Percentiles rank a stretch among this genome's conserved stretches.
These are phyloP conservation scores for Clavariopsis aquatica DNA, from an alignment of 495 filamentous ascomycete genomes.

Conservation along the genomic window DNA sequence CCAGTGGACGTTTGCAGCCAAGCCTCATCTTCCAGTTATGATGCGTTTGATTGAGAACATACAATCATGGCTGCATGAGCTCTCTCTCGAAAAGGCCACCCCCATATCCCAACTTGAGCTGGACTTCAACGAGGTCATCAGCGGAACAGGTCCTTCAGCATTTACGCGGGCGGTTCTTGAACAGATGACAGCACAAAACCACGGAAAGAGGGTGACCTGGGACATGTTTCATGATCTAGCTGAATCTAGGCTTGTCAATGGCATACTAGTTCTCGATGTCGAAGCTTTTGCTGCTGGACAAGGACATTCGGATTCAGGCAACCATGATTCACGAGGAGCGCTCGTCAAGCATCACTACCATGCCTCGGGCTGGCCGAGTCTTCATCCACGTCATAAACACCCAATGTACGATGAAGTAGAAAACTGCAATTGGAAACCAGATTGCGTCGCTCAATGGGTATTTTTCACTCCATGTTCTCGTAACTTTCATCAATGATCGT, in stretches of 20 bases:
- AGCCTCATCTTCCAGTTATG: constrained; percentile 63
- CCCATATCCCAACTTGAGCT: constrained; percentile 57
- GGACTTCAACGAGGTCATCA: constrained; percentile 68
- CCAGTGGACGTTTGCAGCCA: constrained; percentile 70
- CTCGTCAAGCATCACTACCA: constrained; percentile 67
- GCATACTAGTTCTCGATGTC: constrained; percentile 61
- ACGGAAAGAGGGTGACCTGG: constrained; percentile 53
- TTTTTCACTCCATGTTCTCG: not conserved
- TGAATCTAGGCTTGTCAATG: constrained; percentile 58
- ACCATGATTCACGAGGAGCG: constrained; percentile 58
- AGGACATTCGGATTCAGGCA: constrained; percentile 65
- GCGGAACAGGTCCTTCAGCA: constrained; percentile 65
- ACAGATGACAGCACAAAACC: constrained; percentile 53
- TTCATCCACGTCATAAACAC: constrained; percentile 61
- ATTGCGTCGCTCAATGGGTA: constrained; percentile 60
- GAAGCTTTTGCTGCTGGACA: constrained; percentile 66
- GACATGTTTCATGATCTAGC: constrained; percentile 59
- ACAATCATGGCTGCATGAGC: constrained; percentile 57
- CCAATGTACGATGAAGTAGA: constrained; percentile 65
- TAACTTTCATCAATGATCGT: not conserved
- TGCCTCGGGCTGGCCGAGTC: constrained; percentile 61
- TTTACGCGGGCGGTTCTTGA: constrained; percentile 62
- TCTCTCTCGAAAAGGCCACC: constrained; percentile 56
- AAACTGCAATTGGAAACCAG: constrained; percentile 62
- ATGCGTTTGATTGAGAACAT: constrained; percentile 62